These are phyloP conservation scores for Schizosaccharomyces versatilis DNA, from an alignment of 1,139 yeast genomes.

Conservation along the genomic window DNA sequence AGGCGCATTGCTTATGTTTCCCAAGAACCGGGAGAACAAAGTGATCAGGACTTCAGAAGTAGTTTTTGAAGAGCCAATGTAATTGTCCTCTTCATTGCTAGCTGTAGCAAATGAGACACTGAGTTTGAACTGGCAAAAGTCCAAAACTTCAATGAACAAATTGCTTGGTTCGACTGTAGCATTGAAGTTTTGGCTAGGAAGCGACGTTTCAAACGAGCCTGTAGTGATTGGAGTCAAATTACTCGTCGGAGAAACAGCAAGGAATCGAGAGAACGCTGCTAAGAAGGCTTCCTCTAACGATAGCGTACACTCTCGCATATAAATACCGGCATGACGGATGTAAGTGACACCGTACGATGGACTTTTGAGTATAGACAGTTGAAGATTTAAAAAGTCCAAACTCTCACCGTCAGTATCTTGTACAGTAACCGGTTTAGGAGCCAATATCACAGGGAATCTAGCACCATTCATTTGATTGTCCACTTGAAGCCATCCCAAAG, in stretches of 20 bases:
- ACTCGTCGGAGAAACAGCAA: not conserved
- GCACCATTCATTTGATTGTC: slow-evolving; percentile 86
- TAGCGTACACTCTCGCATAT: slow-evolving; percentile 74
- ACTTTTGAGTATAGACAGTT: slow-evolving; percentile 67
- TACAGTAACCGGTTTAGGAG: slow-evolving; percentile 78
- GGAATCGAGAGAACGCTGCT: slow-evolving; percentile 27
- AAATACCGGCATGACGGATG: slow-evolving; percentile 71
- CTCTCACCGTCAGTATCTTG: slow-evolving; percentile 62
- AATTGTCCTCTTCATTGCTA: slow-evolving; percentile 35
- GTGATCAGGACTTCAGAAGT: slow-evolving; percentile 48
- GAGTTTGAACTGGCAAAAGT: slow-evolving; percentile 73
- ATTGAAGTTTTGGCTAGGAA: slow-evolving; percentile 40
- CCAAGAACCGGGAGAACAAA: slow-evolving; percentile 86
- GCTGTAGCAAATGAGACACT: slow-evolving; percentile 84
- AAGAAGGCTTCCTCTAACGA: slow-evolving; percentile 89
- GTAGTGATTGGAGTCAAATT: not conserved
- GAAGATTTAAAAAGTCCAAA: slow-evolving; percentile 78
- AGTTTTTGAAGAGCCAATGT: slow-evolving; percentile 14
- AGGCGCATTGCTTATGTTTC: slow-evolving; percentile 93
- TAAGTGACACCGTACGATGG: slow-evolving; percentile 74
- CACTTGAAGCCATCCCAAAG: slow-evolving; percentile 81
- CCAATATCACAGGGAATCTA: slow-evolving; percentile 67
- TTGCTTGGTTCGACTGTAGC: slow-evolving; percentile 57
- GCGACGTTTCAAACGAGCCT: slow-evolving; percentile 15
- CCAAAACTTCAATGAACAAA: slow-evolving; percentile 76